Percentiles rank a stretch among this genome's conserved stretches.
Evolutionary conservation across 768 basidiomycete genomes (phyloP).

Genomic region (Lyophyllum shimeji): DNA sequence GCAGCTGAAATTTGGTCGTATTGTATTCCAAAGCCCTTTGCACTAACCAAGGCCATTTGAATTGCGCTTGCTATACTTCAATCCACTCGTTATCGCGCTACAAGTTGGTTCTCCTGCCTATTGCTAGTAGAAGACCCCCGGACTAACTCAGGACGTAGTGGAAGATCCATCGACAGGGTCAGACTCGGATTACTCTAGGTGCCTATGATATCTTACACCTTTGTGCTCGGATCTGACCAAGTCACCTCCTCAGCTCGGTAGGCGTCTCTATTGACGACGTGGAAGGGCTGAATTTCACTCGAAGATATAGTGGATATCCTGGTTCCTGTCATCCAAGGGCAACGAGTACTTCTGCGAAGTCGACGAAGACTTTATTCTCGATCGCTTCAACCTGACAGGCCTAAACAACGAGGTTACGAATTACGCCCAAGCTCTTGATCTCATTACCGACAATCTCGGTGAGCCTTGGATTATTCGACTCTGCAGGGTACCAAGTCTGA

Average conservation of each 20-base stretch:
- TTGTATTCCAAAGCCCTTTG: not conserved
- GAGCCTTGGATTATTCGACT: slow-evolving; percentile 23
- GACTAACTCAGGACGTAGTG: slow-evolving; percentile 40
- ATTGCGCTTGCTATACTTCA: too few relatives aligned
- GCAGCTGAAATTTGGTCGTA: not conserved
- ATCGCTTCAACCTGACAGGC: slow-evolving; percentile 97
- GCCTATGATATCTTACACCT: slow-evolving; percentile 24
- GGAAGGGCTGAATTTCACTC: slow-evolving; percentile 4
- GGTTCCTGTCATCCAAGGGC: slow-evolving; percentile 96
- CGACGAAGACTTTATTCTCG: slow-evolving; percentile 98
- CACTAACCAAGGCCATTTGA: too few relatives aligned
- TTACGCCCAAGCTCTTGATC: slow-evolving; percentile 89
- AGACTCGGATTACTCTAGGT: slow-evolving; percentile 97
- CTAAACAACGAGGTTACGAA: slow-evolving; percentile 95
- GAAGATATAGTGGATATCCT: slow-evolving; percentile 86
- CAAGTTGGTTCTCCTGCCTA: slow-evolving; percentile 9
- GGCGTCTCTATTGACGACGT: slow-evolving; percentile 6
- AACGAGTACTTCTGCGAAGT: slow-evolving; percentile 99
- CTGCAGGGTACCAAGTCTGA: not conserved
- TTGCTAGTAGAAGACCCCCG: not conserved
- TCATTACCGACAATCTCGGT: slow-evolving; percentile 97
- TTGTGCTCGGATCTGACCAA: slow-evolving; percentile 12
- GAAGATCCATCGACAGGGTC: slow-evolving; percentile 90
- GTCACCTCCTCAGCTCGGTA: slow-evolving; percentile 34
- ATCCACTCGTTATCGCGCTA: not conserved